Conservation (phyloP, 2,329 filamentous ascomycete species). For the Phialophora verrucosa region DNA sequence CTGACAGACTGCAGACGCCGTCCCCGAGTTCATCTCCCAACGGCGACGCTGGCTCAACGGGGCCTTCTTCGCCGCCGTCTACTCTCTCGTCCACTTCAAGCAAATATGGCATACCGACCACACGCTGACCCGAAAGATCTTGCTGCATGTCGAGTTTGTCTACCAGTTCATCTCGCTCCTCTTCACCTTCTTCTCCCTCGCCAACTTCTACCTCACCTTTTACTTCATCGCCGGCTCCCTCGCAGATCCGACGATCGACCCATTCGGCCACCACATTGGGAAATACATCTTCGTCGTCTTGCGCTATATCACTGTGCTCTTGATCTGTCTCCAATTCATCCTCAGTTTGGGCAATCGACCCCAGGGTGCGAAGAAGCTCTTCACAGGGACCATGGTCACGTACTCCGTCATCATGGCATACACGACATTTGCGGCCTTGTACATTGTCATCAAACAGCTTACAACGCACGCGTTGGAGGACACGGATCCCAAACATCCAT, state of each 20-base stretch:
- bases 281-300: conserved; percentile 84
- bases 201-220: conserved; percentile 98
- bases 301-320: conserved; percentile 80
- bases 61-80: conserved; percentile 97
- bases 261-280: conserved; percentile 87
- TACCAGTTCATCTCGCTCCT: conserved; percentile 92
- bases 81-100: conserved; percentile 91
- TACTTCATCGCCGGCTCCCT: conserved; percentile 96
- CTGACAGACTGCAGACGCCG: conserved; percentile 66
- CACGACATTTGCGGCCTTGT: conserved; percentile 86
- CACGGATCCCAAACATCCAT: conserved; percentile 46
- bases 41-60: conserved; percentile 97
- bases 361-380: conserved; percentile 91
- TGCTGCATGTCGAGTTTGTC: conserved; percentile 92
- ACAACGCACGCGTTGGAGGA: conserved; percentile 54
- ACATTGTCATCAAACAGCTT: conserved; percentile 86
- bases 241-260: conserved; percentile 77
- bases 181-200: conserved; percentile 97
- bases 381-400: conserved; percentile 84
- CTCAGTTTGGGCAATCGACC: conserved; percentile 94
- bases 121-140: conserved; percentile 82
- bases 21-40: conserved; percentile 97
- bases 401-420: conserved; percentile 95
- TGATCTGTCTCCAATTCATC: conserved; percentile 96
- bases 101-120: conserved; percentile 96